Percentiles rank a stretch among this genome's conserved stretches.
Conservation (phyloP, 257 asterid genomes). For the Anisodus tanguticus region DNA sequence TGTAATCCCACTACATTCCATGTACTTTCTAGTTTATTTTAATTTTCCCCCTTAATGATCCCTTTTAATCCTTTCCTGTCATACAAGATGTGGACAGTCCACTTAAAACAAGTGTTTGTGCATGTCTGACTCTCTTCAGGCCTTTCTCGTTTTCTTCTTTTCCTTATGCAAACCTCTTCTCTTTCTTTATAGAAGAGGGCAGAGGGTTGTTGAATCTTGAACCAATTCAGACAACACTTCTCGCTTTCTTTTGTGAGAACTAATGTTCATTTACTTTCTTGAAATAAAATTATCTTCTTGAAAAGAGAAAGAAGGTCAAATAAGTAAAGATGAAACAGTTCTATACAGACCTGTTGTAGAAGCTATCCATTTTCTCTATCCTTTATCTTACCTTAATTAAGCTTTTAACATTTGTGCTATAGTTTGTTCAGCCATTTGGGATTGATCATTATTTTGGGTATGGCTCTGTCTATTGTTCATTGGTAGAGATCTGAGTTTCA, state of each 20-base stretch:
- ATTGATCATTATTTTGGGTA: not conserved
- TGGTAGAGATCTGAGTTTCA: slow-evolving; percentile 66
- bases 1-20: slow-evolving; percentile 43
- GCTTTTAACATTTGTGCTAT: not conserved
- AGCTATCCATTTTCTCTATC: not conserved
- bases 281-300: not conserved
- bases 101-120: not conserved
- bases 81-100: not conserved
- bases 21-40: not conserved
- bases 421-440: not conserved
- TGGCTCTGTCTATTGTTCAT: not conserved
- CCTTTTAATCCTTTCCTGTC: not conserved
- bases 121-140: not conserved
- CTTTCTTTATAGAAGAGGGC: not conserved
- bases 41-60: not conserved
- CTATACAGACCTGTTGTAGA: not conserved
- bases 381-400: not conserved
- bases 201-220: not conserved
- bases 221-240: not conserved
- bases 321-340: not conserved
- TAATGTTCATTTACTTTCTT: not conserved
- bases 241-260: not conserved
- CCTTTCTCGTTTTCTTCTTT: not conserved
- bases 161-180: not conserved
- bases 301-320: not conserved